Conservation (phyloP, 148 eudicot species). For the Polygonum maritimum region DNA sequence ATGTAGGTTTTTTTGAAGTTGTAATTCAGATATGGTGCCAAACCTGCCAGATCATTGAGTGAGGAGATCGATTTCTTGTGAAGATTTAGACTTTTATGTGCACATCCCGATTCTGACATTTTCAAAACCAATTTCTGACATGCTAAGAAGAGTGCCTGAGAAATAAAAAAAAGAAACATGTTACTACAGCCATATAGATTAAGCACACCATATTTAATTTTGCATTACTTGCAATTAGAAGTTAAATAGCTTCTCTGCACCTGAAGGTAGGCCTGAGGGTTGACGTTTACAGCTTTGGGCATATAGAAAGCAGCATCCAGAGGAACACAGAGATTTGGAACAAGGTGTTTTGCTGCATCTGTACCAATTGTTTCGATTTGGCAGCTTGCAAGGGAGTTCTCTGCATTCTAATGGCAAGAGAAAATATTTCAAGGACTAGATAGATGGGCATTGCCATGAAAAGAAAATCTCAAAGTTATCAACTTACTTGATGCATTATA, state of each 20-base stretch:
- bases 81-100: conserved; percentile 36
- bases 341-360: conserved; percentile 51
- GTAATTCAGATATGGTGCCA: conserved; percentile 4
- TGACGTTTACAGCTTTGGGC: conserved; percentile 81
- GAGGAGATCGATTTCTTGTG: conserved; percentile 39
- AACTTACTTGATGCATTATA: conserved; percentile 53
- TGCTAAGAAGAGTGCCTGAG: conserved; percentile 66
- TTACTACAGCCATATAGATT: conserved; percentile 7
- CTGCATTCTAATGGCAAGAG: conserved; percentile 53
- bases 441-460: background rate
- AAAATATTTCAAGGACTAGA: background rate
- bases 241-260: conserved; percentile 23
- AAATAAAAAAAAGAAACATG: conserved; percentile 1
- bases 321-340: conserved; percentile 63
- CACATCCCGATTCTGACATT: conserved; percentile 25
- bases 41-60: conserved; percentile 63
- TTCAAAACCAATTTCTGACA: conserved; percentile 45
- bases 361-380: conserved; percentile 48
- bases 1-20: background rate
- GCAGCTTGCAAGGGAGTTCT: conserved; percentile 59
- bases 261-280: conserved; percentile 78
- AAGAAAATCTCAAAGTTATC: background rate
- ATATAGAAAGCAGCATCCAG: conserved; percentile 70
- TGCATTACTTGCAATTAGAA: background rate
- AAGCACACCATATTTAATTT: background rate